Conservation (phyloP, 2,329 filamentous ascomycete species). For the Escovopsis sp. region DNA sequence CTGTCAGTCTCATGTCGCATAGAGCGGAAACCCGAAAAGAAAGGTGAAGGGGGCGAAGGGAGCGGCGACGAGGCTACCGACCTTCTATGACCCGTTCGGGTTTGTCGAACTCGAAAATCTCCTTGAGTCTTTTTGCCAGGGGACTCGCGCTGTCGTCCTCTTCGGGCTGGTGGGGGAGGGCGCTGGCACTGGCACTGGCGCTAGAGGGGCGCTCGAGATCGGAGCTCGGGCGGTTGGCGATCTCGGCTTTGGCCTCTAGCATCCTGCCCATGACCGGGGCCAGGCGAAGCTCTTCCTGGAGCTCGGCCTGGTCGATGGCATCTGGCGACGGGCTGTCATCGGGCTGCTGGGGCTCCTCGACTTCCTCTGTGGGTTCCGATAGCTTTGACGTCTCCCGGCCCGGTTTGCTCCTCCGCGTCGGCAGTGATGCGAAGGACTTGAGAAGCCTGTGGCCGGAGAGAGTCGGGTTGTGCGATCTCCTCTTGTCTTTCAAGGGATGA, state of each 20-base stretch:
- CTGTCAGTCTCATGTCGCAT: slow-evolving; percentile 2
- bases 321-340: slow-evolving; percentile 13
- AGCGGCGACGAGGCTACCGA: slow-evolving; percentile 16
- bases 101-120: slow-evolving; percentile 72
- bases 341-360: slow-evolving; percentile 11
- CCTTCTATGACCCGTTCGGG: slow-evolving; percentile 74
- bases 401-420: slow-evolving; percentile 28
- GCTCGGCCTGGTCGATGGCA: slow-evolving; percentile 10
- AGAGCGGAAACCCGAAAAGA: background rate
- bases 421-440: slow-evolving; percentile 48
- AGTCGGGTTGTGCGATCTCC: slow-evolving; percentile 36
- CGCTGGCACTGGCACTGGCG: slow-evolving; percentile 19
- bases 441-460: slow-evolving; percentile 52
- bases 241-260: slow-evolving; percentile 54
- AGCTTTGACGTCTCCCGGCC: slow-evolving; percentile 28
- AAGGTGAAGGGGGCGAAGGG: background rate
- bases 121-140: slow-evolving; percentile 57
- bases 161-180: slow-evolving; percentile 4
- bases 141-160: slow-evolving; percentile 34
- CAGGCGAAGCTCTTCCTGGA: slow-evolving; percentile 30
- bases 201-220: slow-evolving; percentile 34
- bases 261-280: slow-evolving; percentile 65
- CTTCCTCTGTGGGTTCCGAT: slow-evolving; percentile 22
- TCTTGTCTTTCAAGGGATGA: slow-evolving; percentile 14
- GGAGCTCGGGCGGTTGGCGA: slow-evolving; percentile 43